These are phyloP conservation scores for Aspergillus carlsbadensis DNA, from an alignment of 495 filamentous ascomycete genomes.

Conservation along the genomic window DNA sequence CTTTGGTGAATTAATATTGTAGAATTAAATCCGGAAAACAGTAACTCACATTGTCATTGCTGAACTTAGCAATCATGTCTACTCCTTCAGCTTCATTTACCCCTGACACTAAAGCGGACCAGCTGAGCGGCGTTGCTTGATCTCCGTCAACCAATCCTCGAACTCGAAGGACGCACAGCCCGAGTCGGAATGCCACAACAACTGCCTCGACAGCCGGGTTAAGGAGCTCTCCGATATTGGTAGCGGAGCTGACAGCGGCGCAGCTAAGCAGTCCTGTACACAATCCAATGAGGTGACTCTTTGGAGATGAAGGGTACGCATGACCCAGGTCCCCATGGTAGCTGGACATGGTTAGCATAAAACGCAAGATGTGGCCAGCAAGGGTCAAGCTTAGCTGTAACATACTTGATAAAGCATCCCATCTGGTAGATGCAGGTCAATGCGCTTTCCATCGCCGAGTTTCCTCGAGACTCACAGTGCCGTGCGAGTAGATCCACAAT, in stretches of 20 bases:
- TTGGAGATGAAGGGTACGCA: constrained; percentile 42
- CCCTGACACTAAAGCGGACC: constrained; percentile 43
- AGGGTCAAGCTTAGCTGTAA: background rate
- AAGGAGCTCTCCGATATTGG: constrained; percentile 66
- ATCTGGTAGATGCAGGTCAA: constrained; percentile 70
- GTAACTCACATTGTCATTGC: constrained; percentile 19
- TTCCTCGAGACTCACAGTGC: constrained; percentile 56
- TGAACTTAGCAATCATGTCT: constrained; percentile 49
- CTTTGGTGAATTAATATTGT: constrained; percentile 49
- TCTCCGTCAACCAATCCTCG: constrained; percentile 34
- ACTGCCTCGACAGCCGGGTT: constrained; percentile 68
- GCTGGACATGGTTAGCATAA: constrained; percentile 24
- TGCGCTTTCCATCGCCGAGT: constrained; percentile 63
- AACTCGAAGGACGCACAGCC: constrained; percentile 53
- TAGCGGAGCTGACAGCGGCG: constrained; percentile 66
- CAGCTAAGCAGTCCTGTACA: constrained; percentile 73
- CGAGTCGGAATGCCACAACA: constrained; percentile 70
- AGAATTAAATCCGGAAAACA: constrained; percentile 56
- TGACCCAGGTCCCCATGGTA: constrained; percentile 53
- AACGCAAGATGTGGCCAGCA: background rate
- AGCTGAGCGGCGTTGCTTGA: constrained; percentile 27
- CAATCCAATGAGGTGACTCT: constrained; percentile 53
- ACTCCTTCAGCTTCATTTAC: constrained; percentile 29
- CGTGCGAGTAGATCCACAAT: constrained; percentile 69
- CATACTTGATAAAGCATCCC: constrained; percentile 75